Evolutionary conservation across 441 rosid species (phyloP).

Genomic region (Euphorbia corollata): DNA sequence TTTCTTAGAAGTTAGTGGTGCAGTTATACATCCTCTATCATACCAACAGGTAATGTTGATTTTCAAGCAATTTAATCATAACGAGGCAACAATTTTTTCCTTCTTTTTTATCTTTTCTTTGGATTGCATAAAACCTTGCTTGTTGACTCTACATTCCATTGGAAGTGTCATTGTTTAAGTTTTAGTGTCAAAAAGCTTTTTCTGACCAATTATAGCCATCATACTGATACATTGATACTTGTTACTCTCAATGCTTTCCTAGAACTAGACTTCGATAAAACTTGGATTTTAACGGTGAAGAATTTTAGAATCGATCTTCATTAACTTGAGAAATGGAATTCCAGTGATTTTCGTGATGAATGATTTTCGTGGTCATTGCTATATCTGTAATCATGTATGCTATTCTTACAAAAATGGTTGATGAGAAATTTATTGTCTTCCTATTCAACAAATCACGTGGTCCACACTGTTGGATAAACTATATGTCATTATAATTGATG

Average conservation of each 20-base stretch:
- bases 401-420: background rate
- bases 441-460: too few species aligned
- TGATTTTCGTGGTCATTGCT: background rate
- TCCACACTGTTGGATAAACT: too few species aligned
- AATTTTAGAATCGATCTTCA: background rate
- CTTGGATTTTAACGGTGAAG: background rate
- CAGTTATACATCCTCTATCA: slow-evolving; percentile 87
- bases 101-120: too few species aligned
- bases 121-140: background rate
- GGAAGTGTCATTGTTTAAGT: background rate
- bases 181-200: background rate
- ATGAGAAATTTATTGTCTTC: too few species aligned
- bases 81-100: background rate
- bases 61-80: slow-evolving; percentile 1
- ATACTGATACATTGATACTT: background rate
- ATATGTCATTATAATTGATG: too few species aligned
- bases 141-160: background rate
- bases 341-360: background rate
- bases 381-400: background rate
- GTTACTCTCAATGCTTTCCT: background rate
- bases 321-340: background rate
- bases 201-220: background rate
- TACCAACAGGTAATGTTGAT: slow-evolving; percentile 77
- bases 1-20: slow-evolving; percentile 96
- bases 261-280: background rate